phyloP scores from a whole-genome alignment of 352 stramenopile genomes.

The Globisporangium nagaii region DNA sequence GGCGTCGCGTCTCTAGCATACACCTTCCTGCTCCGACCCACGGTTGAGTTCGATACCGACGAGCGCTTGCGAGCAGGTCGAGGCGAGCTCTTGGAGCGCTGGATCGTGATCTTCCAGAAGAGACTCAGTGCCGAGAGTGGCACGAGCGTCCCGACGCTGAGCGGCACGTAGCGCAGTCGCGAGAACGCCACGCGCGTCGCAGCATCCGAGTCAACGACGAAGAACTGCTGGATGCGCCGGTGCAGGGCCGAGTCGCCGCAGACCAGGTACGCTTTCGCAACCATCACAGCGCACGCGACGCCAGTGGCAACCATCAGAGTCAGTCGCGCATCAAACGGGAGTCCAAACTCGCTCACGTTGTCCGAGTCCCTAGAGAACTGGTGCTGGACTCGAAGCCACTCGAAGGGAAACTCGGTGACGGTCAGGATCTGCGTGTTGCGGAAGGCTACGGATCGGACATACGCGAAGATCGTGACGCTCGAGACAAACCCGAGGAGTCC shows the following conservation, averaged over 20 bases:
- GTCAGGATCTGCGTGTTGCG: neutral
- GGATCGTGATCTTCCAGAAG: conserved; percentile 11
- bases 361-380: neutral
- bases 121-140: conserved; percentile 8
- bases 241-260: no score
- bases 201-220: no score
- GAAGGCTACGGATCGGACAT: neutral
- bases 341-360: neutral
- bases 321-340: neutral
- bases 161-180: conserved; percentile 13
- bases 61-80: neutral
- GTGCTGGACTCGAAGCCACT: no score
- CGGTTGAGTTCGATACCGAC: no score
- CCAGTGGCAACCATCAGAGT: neutral
- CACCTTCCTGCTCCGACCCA: neutral
- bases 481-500: neutral
- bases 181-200: neutral
- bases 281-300: neutral
- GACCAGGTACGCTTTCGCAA: no score
- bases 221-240: no score
- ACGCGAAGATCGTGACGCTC: conserved; percentile 1
- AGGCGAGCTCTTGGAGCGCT: no score
- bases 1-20: no score
- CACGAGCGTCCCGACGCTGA: conserved; percentile 10
- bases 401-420: neutral